phyloP scores from a whole-genome alignment of 495 filamentous ascomycete genomes.

The Hypoxylon subgilvum region DNA sequence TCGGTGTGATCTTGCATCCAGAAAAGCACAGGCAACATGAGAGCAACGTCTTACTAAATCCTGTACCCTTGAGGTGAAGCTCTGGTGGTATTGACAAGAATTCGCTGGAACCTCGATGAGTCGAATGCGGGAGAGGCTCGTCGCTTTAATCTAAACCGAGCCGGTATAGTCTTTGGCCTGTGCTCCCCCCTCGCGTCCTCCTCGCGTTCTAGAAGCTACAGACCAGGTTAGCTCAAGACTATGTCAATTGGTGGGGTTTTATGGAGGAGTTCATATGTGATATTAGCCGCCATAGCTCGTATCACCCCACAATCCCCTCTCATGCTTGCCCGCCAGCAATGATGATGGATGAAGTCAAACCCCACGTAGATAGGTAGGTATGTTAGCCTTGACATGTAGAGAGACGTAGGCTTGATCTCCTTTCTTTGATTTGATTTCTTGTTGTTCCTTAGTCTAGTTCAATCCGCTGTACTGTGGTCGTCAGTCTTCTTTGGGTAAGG shows the following conservation, averaged over 20 bases:
- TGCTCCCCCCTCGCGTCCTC: neutral
- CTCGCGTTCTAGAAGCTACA: conserved; percentile 10
- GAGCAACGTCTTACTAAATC: too few species aligned
- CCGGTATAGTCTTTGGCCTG: conserved; percentile 21
- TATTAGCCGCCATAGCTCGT: conserved; percentile 43
- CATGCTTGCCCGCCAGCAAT: conserved; percentile 9
- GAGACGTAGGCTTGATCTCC: conserved; percentile 4
- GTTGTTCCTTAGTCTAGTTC: neutral
- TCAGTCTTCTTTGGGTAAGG: conserved; percentile 13
- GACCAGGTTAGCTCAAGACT: conserved; percentile 11
- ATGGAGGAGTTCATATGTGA: conserved; percentile 34
- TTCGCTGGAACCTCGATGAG: neutral
- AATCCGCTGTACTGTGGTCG: conserved; percentile 1
- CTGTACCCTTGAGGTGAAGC: too few species aligned
- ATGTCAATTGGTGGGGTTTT: conserved; percentile 36
- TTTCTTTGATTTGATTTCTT: neutral
- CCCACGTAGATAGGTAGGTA: conserved; percentile 33
- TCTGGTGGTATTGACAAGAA: neutral
- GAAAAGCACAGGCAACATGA: too few species aligned
- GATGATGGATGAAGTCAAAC: conserved; percentile 20
- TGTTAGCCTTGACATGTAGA: conserved; percentile 20
- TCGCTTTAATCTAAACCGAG: conserved; percentile 38
- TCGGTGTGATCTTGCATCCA: too few species aligned
- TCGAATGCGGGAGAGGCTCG: neutral
- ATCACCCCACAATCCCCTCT: conserved; percentile 40